These are phyloP conservation scores for Heterobasidion annosum DNA, from an alignment of 1,284 basidiomycete genomes.

Conservation along the genomic window DNA sequence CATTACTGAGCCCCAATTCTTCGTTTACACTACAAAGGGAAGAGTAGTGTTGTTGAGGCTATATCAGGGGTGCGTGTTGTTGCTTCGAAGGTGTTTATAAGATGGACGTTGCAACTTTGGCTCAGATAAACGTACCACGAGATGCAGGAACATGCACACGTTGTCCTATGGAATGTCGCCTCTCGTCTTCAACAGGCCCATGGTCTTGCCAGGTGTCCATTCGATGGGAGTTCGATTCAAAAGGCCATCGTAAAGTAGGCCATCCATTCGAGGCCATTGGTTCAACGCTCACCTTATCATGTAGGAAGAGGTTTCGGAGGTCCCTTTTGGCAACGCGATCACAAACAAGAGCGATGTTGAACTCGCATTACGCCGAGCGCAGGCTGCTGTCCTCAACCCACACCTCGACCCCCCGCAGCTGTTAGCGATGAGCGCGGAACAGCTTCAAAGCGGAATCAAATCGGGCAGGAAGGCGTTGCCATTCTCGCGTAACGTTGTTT, in stretches of 20 bases:
- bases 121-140: constrained; percentile 25
- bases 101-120: neutral
- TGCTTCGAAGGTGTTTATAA: neutral
- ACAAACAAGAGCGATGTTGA: constrained; percentile 27
- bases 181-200: constrained; percentile 16
- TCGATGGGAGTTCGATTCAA: constrained; percentile 22
- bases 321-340: constrained; percentile 26
- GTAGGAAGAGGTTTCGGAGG: constrained; percentile 21
- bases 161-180: constrained; percentile 33
- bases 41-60: constrained; percentile 30
- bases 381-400: constrained; percentile 34
- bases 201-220: constrained; percentile 31
- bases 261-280: neutral
- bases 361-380: constrained; percentile 31
- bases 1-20: neutral
- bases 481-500: constrained; percentile 36
- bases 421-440: constrained; percentile 15
- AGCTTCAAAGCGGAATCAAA: constrained; percentile 9
- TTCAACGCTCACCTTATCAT: neutral
- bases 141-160: constrained; percentile 32
- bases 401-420: constrained; percentile 13
- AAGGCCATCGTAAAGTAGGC: constrained; percentile 5
- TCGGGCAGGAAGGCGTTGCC: constrained; percentile 10
- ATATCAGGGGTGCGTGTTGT: constrained; percentile 25
- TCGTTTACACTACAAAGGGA: constrained; percentile 13